Evolutionary conservation across 805 yeast genomes (phyloP).

Genomic region (Suhomyces canberraensis): DNA sequence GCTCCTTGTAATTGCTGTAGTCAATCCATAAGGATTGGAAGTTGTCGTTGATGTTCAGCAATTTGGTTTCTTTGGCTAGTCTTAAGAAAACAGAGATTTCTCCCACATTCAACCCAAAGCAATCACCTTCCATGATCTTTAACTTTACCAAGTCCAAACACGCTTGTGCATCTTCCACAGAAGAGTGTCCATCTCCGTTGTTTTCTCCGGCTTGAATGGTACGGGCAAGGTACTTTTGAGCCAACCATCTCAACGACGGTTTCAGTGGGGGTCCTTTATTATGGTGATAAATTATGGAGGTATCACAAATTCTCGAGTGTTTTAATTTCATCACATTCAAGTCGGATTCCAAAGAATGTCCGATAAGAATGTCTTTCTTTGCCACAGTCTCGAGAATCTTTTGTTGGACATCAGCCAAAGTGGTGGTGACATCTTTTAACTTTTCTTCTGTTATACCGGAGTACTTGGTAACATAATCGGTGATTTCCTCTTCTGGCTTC

Average conservation of each 20-base stretch:
- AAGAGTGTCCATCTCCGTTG: slow-evolving; percentile 67
- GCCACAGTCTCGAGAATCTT: slow-evolving; percentile 48
- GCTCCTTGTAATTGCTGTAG: slow-evolving; percentile 20
- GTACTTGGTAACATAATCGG: slow-evolving; percentile 76
- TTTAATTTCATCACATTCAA: slow-evolving; percentile 63
- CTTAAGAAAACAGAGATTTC: slow-evolving; percentile 19
- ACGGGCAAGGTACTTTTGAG: slow-evolving; percentile 50
- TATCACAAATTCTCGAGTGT: slow-evolving; percentile 78
- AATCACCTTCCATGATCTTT: slow-evolving; percentile 64
- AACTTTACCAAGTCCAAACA: slow-evolving; percentile 73
- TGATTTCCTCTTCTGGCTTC: slow-evolving; percentile 69
- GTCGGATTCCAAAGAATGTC: slow-evolving; percentile 89
- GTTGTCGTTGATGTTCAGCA: neutral
- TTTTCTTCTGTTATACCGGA: slow-evolving; percentile 83
- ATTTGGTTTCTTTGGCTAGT: slow-evolving; percentile 3
- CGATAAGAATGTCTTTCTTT: slow-evolving; percentile 65
- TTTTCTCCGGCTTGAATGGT: slow-evolving; percentile 63
- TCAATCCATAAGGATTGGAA: slow-evolving; percentile 21
- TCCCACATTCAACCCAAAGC: slow-evolving; percentile 50
- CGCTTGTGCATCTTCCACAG: slow-evolving; percentile 79
- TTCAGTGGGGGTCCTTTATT: slow-evolving; percentile 78
- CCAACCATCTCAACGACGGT: slow-evolving; percentile 74
- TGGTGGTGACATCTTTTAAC: slow-evolving; percentile 59
- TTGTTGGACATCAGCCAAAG: slow-evolving; percentile 64
- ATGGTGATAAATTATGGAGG: slow-evolving; percentile 74